These are phyloP conservation scores for Aureobasidium mangrovei DNA, from an alignment of 2,329 filamentous ascomycete genomes.

Conservation along the genomic window DNA sequence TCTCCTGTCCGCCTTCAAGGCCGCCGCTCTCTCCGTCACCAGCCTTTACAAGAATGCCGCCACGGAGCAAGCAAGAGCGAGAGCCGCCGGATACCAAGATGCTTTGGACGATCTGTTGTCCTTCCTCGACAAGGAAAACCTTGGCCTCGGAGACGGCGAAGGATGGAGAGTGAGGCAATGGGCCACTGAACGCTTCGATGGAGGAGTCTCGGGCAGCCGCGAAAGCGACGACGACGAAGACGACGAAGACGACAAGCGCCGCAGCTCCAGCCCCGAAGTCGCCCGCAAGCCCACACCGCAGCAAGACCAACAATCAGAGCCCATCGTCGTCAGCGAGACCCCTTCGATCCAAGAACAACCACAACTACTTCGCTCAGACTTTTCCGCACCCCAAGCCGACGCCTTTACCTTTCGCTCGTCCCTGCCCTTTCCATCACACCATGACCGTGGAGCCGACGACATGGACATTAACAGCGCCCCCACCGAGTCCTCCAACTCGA, in stretches of 20 bases:
- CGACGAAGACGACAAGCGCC: conserved; percentile 46
- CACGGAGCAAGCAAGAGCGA: conserved; percentile 63
- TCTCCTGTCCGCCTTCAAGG: conserved; percentile 82
- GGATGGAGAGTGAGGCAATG: conserved; percentile 57
- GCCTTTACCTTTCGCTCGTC: conserved; percentile 62
- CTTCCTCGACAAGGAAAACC: conserved; percentile 73
- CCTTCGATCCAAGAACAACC: conserved; percentile 11
- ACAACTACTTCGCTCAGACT: conserved; percentile 12
- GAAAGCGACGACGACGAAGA: conserved; percentile 63
- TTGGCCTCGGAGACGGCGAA: conserved; percentile 73
- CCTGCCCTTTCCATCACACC: conserved; percentile 41
- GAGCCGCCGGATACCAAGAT: conserved; percentile 82
- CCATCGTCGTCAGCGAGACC: conserved; percentile 16
- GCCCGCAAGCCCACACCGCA: conserved; percentile 22
- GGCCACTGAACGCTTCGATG: conserved; percentile 62
- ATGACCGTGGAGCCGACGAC: conserved; percentile 45
- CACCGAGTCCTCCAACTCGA: conserved; percentile 37
- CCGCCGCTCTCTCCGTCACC: conserved; percentile 85
- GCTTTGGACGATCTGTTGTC: conserved; percentile 81
- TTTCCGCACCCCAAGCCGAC: conserved; percentile 46
- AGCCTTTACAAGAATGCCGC: conserved; percentile 93
- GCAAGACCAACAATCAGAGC: conserved; percentile 27
- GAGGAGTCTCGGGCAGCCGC: conserved; percentile 38
- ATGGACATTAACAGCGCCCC: conserved; percentile 27
- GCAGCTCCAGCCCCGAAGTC: conserved; percentile 29